phyloP scores from a whole-genome alignment of 192 early-diverging fungal genomes.

The Ramicandelaber brevisporus region DNA sequence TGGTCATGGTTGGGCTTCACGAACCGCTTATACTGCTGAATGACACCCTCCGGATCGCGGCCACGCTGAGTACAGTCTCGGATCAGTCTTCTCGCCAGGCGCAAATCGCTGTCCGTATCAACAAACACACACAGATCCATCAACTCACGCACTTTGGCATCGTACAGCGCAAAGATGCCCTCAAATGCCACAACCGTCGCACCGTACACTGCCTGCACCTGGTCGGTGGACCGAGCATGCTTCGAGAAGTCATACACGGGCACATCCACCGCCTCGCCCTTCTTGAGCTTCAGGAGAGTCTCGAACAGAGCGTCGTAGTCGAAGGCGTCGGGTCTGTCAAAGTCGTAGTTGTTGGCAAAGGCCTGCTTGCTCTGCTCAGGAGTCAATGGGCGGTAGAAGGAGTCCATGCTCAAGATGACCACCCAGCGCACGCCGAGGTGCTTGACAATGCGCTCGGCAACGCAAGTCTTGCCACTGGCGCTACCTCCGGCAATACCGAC shows the following conservation, averaged over 20 bases:
- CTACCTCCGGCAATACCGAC: constrained; percentile 60
- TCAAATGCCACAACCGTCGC: constrained; percentile 94
- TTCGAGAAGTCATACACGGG: constrained; percentile 82
- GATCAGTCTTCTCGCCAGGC: constrained; percentile 63
- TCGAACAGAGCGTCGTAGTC: constrained; percentile 55
- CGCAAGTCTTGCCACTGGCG: constrained; percentile 66
- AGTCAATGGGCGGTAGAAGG: constrained; percentile 71
- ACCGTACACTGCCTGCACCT: constrained; percentile 55
- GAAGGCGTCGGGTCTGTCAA: constrained; percentile 80
- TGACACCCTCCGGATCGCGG: constrained; percentile 60
- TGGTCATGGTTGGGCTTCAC: constrained; percentile 90
- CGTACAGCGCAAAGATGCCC: constrained; percentile 91
- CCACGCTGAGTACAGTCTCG: constrained; percentile 78
- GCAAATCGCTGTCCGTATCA: constrained; percentile 81
- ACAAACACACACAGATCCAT: constrained; percentile 86
- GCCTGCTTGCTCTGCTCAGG: constrained; percentile 39
- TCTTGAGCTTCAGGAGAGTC: constrained; percentile 45
- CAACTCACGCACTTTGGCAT: constrained; percentile 45
- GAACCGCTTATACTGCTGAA: constrained; percentile 74
- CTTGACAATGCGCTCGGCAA: constrained; percentile 43
- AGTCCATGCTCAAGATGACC: constrained; percentile 83
- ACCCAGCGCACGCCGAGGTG: constrained; percentile 62
- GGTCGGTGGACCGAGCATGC: constrained; percentile 42
- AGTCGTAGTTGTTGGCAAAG: constrained; percentile 56
- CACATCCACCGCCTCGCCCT: constrained; percentile 50